A percentile compares a stretch with the other conserved stretches of the same genome.
Conservation (phyloP, 805 yeast species). For the Ogataea nitratoaversa region DNA sequence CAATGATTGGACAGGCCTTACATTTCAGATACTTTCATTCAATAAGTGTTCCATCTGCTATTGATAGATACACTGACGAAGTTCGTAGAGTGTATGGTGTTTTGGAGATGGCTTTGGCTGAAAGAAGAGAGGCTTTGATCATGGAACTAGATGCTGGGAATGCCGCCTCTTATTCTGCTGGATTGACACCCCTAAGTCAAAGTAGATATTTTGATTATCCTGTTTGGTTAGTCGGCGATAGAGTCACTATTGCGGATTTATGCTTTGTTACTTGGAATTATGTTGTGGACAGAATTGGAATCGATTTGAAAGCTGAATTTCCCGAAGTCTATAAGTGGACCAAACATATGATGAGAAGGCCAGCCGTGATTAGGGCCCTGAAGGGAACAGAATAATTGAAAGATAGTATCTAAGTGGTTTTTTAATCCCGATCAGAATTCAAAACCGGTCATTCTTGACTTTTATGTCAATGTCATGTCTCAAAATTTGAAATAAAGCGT, state of each 20-base stretch:
- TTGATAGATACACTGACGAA: conserved; percentile 87
- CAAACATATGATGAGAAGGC: conserved; percentile 90
- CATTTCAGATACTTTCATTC: conserved; percentile 91
- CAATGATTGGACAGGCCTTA: conserved; percentile 97
- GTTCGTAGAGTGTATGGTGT: conserved; percentile 92
- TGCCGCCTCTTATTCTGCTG: conserved; percentile 82
- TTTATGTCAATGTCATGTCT: neutral
- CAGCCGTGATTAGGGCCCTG: conserved; percentile 83
- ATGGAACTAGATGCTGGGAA: conserved; percentile 87
- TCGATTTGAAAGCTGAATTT: conserved; percentile 78
- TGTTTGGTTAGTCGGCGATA: conserved; percentile 91
- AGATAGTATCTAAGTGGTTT: neutral
- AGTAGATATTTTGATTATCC: conserved; percentile 88
- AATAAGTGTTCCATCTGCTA: conserved; percentile 79
- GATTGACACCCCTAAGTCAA: conserved; percentile 82
- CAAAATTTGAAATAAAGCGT: too few relatives aligned
- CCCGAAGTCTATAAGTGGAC: conserved; percentile 98
- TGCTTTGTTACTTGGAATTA: conserved; percentile 97
- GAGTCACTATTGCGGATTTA: conserved; percentile 80
- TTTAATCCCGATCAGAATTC: too few relatives aligned
- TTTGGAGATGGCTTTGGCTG: conserved; percentile 91
- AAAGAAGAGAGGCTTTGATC: conserved; percentile 81
- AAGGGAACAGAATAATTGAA: conserved; percentile 37
- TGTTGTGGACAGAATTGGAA: conserved; percentile 89
- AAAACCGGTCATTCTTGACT: neutral